phyloP scores from a whole-genome alignment of 371 early-diverging fungal species.

The Saksenaea oblongispora region DNA sequence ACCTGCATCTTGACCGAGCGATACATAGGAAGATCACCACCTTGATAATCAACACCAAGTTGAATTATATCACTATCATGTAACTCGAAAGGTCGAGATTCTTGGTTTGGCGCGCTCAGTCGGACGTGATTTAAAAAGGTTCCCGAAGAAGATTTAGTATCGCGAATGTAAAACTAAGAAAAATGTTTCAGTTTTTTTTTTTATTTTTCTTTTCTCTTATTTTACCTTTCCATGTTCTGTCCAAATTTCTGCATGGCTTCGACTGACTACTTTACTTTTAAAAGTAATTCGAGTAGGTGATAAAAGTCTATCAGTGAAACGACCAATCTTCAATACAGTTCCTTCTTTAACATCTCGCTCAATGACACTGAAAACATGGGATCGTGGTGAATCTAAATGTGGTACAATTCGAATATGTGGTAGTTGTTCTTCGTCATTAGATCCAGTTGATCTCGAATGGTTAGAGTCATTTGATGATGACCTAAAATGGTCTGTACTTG shows the following conservation, averaged over 20 bases:
- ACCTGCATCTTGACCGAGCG: constrained; percentile 34
- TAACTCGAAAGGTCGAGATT: constrained; percentile 69
- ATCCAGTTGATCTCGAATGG: neutral
- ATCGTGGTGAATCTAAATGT: constrained; percentile 68
- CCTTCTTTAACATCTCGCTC: constrained; percentile 72
- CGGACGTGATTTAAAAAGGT: constrained; percentile 87
- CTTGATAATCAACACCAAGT: constrained; percentile 87
- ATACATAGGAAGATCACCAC: constrained; percentile 46
- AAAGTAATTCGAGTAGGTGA: constrained; percentile 63
- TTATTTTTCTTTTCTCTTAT: neutral
- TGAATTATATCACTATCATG: constrained; percentile 82
- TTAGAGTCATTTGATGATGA: constrained; percentile 5
- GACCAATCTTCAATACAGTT: constrained; percentile 70
- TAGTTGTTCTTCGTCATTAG: constrained; percentile 13
- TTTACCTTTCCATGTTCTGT: constrained; percentile 43
- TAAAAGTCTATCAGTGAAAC: constrained; percentile 62
- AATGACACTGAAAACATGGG: constrained; percentile 77
- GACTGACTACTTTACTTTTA: constrained; percentile 79
- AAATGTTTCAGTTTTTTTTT: constrained; percentile 23
- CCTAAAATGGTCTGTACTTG: neutral
- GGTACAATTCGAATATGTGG: constrained; percentile 76
- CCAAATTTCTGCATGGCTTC: constrained; percentile 86
- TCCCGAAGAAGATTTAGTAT: constrained; percentile 86
- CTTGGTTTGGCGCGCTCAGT: constrained; percentile 74
- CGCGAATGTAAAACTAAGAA: constrained; percentile 72